phyloP scores from a whole-genome alignment of 495 filamentous ascomycete genomes.

The Paragyromitra xinjiangensis region DNA sequence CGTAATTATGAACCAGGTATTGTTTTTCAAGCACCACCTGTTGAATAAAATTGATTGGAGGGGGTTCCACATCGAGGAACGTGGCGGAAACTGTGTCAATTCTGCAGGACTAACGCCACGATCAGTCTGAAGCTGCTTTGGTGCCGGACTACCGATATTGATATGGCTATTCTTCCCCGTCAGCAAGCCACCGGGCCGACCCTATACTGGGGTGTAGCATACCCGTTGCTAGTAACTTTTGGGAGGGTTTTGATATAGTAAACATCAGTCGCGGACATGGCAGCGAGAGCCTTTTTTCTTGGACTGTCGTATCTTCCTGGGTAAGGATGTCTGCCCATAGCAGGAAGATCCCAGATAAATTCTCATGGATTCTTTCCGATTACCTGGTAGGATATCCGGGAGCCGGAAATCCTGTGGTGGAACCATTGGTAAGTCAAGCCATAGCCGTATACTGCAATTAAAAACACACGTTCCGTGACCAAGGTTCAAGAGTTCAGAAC shows the following conservation, averaged over 20 bases:
- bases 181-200: constrained; percentile 16
- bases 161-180: constrained; percentile 20
- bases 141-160: constrained; percentile 46
- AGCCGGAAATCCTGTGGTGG: constrained; percentile 10
- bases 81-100: constrained; percentile 24
- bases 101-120: constrained; percentile 18
- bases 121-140: constrained; percentile 32
- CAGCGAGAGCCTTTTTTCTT: constrained; percentile 5
- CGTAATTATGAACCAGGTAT: constrained; percentile 8
- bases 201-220: constrained; percentile 19
- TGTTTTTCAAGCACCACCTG: not conserved
- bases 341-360: constrained; percentile 2
- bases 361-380: constrained; percentile 16
- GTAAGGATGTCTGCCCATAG: constrained; percentile 4
- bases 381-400: constrained; percentile 35
- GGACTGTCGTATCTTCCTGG: constrained; percentile 1
- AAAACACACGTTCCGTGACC: not conserved
- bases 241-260: constrained; percentile 18
- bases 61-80: not conserved
- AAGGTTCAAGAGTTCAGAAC: not conserved
- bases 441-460: constrained; percentile 19
- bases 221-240: not conserved
- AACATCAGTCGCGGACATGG: constrained; percentile 23
- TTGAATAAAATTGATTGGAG: constrained; percentile 4
- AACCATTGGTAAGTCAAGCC: constrained; percentile 34